Percentiles rank a stretch among this genome's conserved stretches.
Conservation (phyloP, 805 yeast species). For the Suhomyces vadensis region DNA sequence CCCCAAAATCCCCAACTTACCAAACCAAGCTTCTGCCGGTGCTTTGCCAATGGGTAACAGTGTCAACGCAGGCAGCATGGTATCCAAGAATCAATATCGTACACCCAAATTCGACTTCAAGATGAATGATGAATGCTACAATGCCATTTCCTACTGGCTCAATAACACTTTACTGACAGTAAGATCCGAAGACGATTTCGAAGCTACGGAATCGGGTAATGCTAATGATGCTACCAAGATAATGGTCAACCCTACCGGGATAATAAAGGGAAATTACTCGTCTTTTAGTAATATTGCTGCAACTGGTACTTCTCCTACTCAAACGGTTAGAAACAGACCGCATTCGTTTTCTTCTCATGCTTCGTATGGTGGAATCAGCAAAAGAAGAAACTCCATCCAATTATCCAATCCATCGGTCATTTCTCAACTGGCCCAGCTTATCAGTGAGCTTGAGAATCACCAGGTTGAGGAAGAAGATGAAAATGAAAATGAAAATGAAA, state of each 20-base stretch:
- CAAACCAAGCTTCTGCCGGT: conserved; percentile 8
- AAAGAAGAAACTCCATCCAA: conserved; percentile 9
- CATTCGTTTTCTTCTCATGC: conserved; percentile 7
- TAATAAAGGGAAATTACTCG: conserved; percentile 19
- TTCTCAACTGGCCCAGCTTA: not conserved
- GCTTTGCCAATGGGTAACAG: not conserved
- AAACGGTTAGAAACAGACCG: not conserved
- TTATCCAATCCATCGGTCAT: conserved; percentile 4
- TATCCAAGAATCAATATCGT: conserved; percentile 1
- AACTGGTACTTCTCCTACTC: not conserved
- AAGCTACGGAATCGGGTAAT: not conserved
- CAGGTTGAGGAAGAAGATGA: conserved; percentile 7
- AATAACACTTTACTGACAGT: conserved; percentile 23
- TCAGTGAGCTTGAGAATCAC: not conserved
- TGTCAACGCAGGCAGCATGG: not conserved
- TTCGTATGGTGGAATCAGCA: conserved; percentile 1
- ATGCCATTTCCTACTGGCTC: conserved; percentile 40
- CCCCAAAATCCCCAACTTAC: conserved; percentile 9
- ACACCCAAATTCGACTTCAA: conserved; percentile 17
- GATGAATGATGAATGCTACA: conserved; percentile 43
- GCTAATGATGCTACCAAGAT: conserved; percentile 8
- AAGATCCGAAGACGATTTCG: conserved; percentile 11
- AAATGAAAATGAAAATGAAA: no score
- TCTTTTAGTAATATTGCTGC: not conserved
- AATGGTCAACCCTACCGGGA: conserved; percentile 31